phyloP scores from a whole-genome alignment of 805 yeast genomes.

The Monosporozyma unispora region DNA sequence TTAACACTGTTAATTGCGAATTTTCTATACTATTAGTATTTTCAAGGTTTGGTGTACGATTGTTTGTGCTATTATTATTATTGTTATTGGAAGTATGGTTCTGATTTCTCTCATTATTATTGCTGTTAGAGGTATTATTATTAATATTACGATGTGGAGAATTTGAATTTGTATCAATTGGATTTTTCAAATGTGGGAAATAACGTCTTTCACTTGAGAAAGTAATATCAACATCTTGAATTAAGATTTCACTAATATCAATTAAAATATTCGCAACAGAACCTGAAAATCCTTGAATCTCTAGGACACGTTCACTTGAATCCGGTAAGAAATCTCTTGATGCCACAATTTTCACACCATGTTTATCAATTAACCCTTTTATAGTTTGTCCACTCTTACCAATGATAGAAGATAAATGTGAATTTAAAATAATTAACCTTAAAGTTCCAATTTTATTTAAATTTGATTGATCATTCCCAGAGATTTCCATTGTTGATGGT shows the following conservation, averaged over 20 bases:
- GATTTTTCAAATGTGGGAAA: conserved; percentile 46
- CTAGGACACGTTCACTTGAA: conserved; percentile 79
- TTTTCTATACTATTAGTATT: conserved; percentile 3
- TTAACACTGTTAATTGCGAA: conserved; percentile 21
- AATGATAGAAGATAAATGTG: conserved; percentile 81
- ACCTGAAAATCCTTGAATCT: conserved; percentile 70
- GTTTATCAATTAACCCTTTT: conserved; percentile 53
- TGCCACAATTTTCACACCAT: conserved; percentile 73
- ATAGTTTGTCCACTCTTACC: conserved; percentile 78
- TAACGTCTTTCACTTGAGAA: conserved; percentile 36
- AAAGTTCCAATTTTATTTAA: conserved; percentile 31
- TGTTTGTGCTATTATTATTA: conserved; percentile 4
- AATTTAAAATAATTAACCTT: conserved; percentile 69
- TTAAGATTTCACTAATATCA: conserved; percentile 33
- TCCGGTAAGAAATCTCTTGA: conserved; percentile 74
- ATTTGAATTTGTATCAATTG: not conserved
- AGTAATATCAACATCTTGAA: conserved; percentile 19
- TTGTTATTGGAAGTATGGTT: not conserved
- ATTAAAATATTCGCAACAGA: conserved; percentile 56
- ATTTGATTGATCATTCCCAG: conserved; percentile 9
- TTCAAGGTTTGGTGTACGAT: not conserved
- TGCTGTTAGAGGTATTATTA: conserved; percentile 2
- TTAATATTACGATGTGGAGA: not conserved
- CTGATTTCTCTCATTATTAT: not conserved
- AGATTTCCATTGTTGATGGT: conserved; percentile 23